phyloP scores from a whole-genome alignment of 805 yeast species.

The Saccharomyces paradoxus region DNA sequence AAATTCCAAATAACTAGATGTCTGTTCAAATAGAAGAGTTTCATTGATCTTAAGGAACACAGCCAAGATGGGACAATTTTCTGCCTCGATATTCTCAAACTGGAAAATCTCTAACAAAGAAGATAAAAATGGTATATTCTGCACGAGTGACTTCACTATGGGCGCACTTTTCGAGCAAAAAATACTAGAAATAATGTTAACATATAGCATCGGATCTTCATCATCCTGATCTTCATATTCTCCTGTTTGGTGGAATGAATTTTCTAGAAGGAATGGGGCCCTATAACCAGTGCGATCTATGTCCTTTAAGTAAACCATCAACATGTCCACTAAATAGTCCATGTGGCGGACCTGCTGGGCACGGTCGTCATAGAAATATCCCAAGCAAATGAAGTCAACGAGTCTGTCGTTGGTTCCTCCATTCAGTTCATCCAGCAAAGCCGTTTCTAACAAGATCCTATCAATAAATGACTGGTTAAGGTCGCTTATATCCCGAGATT shows the following conservation, averaged over 20 bases:
- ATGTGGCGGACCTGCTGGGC: slow-evolving; percentile 19
- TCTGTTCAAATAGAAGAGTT: slow-evolving; percentile 74
- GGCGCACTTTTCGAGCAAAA: slow-evolving; percentile 88
- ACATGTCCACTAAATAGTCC: slow-evolving; percentile 26
- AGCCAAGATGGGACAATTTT: slow-evolving; percentile 67
- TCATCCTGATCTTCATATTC: slow-evolving; percentile 1
- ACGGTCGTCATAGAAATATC: slow-evolving; percentile 29
- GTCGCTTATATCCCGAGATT: background rate
- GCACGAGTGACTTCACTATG: slow-evolving; percentile 79
- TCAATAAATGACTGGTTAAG: slow-evolving; percentile 29
- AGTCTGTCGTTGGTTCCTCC: slow-evolving; percentile 31
- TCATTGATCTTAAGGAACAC: slow-evolving; percentile 85
- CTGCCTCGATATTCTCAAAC: slow-evolving; percentile 42
- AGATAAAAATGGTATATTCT: slow-evolving; percentile 51
- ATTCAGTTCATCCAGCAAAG: slow-evolving; percentile 31
- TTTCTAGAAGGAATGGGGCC: background rate
- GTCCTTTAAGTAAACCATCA: slow-evolving; percentile 21
- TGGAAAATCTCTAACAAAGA: slow-evolving; percentile 75
- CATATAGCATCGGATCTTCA: slow-evolving; percentile 7
- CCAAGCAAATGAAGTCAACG: slow-evolving; percentile 45
- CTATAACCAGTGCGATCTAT: slow-evolving; percentile 10
- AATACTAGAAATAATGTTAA: slow-evolving; percentile 54
- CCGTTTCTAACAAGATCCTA: slow-evolving; percentile 31
- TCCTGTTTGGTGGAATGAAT: background rate
- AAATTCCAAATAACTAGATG: slow-evolving; percentile 31